Evolutionary conservation across 2,329 filamentous ascomycete species (phyloP), one percentile per base, ranked within the genome.

Genomic region (Coniochaeta sp.): DNA sequence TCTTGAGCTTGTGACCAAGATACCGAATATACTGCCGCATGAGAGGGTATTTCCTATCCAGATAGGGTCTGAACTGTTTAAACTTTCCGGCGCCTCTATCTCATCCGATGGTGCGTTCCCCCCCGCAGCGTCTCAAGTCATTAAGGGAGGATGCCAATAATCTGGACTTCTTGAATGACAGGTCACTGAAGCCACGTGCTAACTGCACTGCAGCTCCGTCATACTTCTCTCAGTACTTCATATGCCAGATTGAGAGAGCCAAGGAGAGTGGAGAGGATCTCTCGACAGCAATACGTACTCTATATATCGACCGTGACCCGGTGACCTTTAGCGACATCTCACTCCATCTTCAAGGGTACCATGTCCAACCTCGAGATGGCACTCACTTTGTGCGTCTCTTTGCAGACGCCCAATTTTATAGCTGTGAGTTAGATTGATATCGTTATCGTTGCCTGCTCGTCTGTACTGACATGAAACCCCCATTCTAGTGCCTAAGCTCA

Each of bases 251-350:
- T 44, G 82, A 84, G 61, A 76, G 79, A 66, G 87, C 83, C 57
- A 81, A 86, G 62, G 80, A 83, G 55, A 81, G 81, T 60, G 83
- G 83, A 61, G 80, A 85, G 59, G 81, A 83, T 60, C 61, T 75
- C 6, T 72, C 69, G 43, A 65, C 69, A 6, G 73, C 76, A 55
- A 78, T 96, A 61, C 87, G 89, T 65, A 96, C 93, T 0, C 80
- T 98, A 7, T 97, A 97, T 75, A 97, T 98, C 69, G 93, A 98
- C 73, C 89, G 93, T 63, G 93, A 98, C 73, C 93, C 93, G 0
- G 80, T 81, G 16, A 97, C 92, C 0, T 98, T 98, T 72, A 83
- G 82, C 68, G 91, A 97, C 70, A 97, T 98, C 64, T 89, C 89
- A 40, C 81, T 93, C 60, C 93, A 98, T 78, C 80, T 98, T 24